Evolutionary conservation across 1,139 yeast species (phyloP).

Genomic region (Diutina sp.): DNA sequence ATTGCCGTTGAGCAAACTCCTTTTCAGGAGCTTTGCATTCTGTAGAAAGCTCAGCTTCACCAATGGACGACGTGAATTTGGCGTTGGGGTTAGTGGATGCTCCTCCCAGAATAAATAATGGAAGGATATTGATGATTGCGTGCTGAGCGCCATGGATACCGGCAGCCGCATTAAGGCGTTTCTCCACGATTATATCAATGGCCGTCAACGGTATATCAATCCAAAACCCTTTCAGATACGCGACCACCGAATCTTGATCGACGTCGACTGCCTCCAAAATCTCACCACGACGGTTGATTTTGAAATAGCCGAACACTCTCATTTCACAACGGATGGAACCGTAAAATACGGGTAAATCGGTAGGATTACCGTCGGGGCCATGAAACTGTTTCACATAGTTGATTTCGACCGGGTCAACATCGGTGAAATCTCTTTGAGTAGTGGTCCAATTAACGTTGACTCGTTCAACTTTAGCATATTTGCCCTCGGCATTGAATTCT

Average conservation of each 20-base stretch:
- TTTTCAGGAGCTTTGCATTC: conserved; percentile 97
- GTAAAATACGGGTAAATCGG: conserved; percentile 57
- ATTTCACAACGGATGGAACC: conserved; percentile 66
- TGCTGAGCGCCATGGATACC: conserved; percentile 98
- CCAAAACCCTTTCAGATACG: conserved; percentile 78
- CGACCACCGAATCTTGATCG: conserved; percentile 68
- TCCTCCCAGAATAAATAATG: conserved; percentile 35
- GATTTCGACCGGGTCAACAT: conserved; percentile 75
- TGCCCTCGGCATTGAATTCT: conserved; percentile 66
- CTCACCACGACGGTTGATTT: conserved; percentile 60
- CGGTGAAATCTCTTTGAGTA: conserved; percentile 80
- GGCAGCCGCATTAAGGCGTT: conserved; percentile 62
- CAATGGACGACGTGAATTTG: conserved; percentile 33
- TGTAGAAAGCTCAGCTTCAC: conserved; percentile 62
- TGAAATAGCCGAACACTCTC: conserved; percentile 85
- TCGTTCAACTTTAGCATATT: conserved; percentile 70
- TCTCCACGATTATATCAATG: conserved; percentile 41
- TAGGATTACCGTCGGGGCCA: conserved; percentile 10
- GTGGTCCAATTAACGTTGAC: conserved; percentile 94
- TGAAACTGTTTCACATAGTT: conserved; percentile 46
- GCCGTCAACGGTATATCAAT: conserved; percentile 63
- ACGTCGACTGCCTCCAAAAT: conserved; percentile 90
- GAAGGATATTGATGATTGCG: conserved; percentile 66
- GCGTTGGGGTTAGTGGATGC: conserved; percentile 28
- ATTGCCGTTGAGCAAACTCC: conserved; percentile 68